Conservation (phyloP, 2,329 filamentous ascomycete genomes). For the Apiospora kogelbergensis region DNA sequence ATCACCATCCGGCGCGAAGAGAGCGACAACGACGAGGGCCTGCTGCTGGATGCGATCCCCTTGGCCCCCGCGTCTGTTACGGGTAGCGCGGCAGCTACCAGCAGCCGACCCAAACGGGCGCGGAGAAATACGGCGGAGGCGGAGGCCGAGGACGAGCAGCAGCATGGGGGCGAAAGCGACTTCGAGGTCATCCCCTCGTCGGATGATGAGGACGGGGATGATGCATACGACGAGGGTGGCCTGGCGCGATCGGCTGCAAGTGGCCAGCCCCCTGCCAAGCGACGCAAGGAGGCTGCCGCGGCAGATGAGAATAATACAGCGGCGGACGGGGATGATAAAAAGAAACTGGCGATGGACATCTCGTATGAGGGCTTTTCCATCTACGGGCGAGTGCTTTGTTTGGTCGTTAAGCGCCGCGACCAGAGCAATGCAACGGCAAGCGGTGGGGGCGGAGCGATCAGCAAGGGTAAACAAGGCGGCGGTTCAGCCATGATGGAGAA, state of each 20-base stretch:
- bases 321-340: slow-evolving; percentile 69
- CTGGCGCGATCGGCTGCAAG: slow-evolving; percentile 23
- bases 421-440: slow-evolving; percentile 29
- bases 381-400: slow-evolving; percentile 86
- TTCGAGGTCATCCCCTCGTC: slow-evolving; percentile 33
- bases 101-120: slow-evolving; percentile 30
- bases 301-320: slow-evolving; percentile 20
- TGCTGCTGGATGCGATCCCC: slow-evolving; percentile 58
- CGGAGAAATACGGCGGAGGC: slow-evolving; percentile 28
- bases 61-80: slow-evolving; percentile 28
- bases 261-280: slow-evolving; percentile 46
- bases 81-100: slow-evolving; percentile 23
- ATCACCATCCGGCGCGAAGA: slow-evolving; percentile 51
- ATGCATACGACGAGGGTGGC: slow-evolving; percentile 23
- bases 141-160: slow-evolving; percentile 16
- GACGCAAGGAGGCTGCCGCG: slow-evolving; percentile 37
- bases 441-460: slow-evolving; percentile 26
- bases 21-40: slow-evolving; percentile 59
- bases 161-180: slow-evolving; percentile 28
- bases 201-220: slow-evolving; percentile 34
- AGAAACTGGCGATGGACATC: slow-evolving; percentile 84
- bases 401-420: slow-evolving; percentile 81
- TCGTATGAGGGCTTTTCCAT: slow-evolving; percentile 95
- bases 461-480: slow-evolving; percentile 26
- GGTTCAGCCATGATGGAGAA: slow-evolving; percentile 78